Base-by-base conservation (phyloP, 192 early-diverging fungal species). In the Rhizoclosmatium sp. region DNA sequence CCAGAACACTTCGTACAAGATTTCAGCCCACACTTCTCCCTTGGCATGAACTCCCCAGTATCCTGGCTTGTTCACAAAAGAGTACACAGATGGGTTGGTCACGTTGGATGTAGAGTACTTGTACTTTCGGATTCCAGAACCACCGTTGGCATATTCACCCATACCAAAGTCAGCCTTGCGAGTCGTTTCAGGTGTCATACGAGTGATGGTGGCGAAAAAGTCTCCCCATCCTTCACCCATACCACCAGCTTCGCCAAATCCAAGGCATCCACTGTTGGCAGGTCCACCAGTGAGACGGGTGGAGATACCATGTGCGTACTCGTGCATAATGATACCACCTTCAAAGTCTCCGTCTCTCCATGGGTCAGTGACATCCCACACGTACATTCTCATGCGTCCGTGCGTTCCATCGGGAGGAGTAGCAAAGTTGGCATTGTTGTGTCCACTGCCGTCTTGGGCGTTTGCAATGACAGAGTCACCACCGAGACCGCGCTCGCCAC, bases 201-300 rank as follows among this genome's bases (percentile, higher is more conserved):
- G 90, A 80, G 95, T 80, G 61, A 93, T 89, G 9, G 94, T 95
- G 19, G 95, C 94, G 76, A 97, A 93, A 80, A 90, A 92, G 78
- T 98, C 97, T 42, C 96, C 95, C 95, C 96, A 98, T 10, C 97
- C 97, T 85, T 98, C 97, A 62, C 96, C 93, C 93, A 95, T 95
- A 46, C 93, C 95, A 69, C 95, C 95, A 47, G 93, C 82, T 86
- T 96, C 95, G 58, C 94, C 95, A 88, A 91, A 92, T 54, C 89
- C 92, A 71, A 99, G 87, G 73, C 97, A 99, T 61, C 92, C 92
- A 47, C 90, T 88, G 91, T 99, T 97, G 69, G 87, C 85, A 4
- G 95, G 95, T 10, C 97, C 97, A 70, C 97, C 97, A 1, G 95
- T 97, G 75, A 99, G 85, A 40, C 96, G 89, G 46, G 89, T 97